Percentiles rank a stretch among this genome's conserved stretches.
Evolutionary conservation across 306 rosid species (phyloP).

Genomic region (Benincasa hispida): DNA sequence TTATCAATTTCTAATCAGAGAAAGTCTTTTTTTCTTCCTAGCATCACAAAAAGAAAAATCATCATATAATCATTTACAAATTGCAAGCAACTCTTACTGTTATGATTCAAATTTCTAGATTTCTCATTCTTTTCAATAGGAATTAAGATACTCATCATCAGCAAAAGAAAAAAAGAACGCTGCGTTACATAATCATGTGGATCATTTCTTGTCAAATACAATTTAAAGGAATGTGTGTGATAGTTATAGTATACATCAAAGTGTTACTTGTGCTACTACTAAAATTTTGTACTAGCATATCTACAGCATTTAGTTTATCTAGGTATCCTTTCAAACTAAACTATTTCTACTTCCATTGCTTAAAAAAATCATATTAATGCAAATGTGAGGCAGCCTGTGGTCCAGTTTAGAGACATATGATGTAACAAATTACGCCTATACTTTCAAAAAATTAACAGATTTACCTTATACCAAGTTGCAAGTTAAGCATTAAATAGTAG

Average conservation of each 20-base stretch:
- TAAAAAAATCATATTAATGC: not conserved
- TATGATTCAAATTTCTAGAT: not conserved
- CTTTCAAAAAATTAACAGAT: not conserved
- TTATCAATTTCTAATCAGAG: too few species aligned
- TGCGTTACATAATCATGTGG: not conserved
- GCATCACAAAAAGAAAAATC: not conserved
- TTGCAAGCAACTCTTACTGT: not conserved
- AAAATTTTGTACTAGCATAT: not conserved
- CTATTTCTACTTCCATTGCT: not conserved
- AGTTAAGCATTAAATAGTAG: constrained; percentile 38
- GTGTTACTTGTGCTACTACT: not conserved
- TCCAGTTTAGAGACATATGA: not conserved
- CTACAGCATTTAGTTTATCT: not conserved
- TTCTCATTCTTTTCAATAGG: not conserved
- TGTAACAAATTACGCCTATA: not conserved
- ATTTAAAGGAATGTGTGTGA: not conserved
- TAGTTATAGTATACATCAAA: not conserved
- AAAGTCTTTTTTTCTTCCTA: too few species aligned
- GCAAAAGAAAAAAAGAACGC: not conserved
- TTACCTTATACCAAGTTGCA: constrained; percentile 60
- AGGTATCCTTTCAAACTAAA: not conserved
- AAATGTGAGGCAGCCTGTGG: not conserved
- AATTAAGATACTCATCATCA: not conserved
- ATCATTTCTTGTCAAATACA: not conserved
- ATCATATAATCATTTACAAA: not conserved